Conservation (phyloP, 2,329 filamentous ascomycete species). For the Delphinella strobiligena region DNA sequence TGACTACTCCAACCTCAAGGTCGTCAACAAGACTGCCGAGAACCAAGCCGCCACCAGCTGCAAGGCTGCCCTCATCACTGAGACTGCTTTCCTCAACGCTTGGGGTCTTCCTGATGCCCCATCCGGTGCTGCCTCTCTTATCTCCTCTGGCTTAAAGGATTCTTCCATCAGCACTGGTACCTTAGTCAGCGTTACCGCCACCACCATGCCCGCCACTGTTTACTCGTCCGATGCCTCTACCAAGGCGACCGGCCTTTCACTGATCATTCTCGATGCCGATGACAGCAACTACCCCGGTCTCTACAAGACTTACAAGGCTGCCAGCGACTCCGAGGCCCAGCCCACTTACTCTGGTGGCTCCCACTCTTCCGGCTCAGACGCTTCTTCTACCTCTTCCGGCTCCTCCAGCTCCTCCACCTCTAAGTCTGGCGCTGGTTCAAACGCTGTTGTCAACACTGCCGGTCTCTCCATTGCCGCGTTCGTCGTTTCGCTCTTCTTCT, state of each 20-base stretch:
- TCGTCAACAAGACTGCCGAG: constrained; percentile 42
- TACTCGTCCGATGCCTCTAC: constrained; percentile 35
- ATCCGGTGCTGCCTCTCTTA: constrained; percentile 53
- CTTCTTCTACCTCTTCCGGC: constrained; percentile 1
- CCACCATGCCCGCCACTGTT: constrained; percentile 43
- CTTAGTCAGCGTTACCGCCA: constrained; percentile 44
- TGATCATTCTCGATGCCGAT: constrained; percentile 1
- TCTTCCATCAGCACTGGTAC: constrained; percentile 40
- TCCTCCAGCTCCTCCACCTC: background rate
- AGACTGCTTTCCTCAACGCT: constrained; percentile 55
- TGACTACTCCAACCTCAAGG: constrained; percentile 53
- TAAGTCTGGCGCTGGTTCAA: background rate
- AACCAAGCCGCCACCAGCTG: constrained; percentile 52
- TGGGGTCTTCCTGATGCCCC: constrained; percentile 62
- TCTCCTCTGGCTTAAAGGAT: constrained; percentile 62
- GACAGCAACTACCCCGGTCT: constrained; percentile 6
- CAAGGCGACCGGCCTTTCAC: constrained; percentile 44
- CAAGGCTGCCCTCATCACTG: constrained; percentile 49
- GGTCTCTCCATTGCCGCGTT: constrained; percentile 3
- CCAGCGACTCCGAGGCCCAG: background rate
- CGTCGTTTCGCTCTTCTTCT: constrained; percentile 4
- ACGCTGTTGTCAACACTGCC: background rate
- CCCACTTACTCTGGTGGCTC: background rate
- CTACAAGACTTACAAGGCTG: constrained; percentile 3
- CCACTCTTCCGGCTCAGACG: background rate